Percentiles rank a stretch among this genome's conserved stretches.
These are phyloP conservation scores for Liquidambar formosana DNA, from an alignment of 164 flowering plant species.

Conservation along the genomic window DNA sequence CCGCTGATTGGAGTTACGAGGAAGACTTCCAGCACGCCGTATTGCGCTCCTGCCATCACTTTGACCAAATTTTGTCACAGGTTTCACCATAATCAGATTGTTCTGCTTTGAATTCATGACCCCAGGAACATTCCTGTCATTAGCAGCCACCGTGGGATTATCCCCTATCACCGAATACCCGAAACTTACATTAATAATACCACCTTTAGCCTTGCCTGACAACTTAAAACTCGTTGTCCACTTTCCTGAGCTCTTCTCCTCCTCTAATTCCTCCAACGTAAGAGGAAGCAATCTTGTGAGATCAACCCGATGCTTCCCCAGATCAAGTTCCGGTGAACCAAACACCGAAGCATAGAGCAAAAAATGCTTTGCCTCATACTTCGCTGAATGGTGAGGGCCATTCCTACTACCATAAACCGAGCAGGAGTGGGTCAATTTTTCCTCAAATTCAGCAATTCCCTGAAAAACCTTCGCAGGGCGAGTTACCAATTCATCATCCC, in stretches of 20 bases:
- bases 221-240: conserved; percentile 93
- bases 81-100: conserved; percentile 20
- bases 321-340: conserved; percentile 63
- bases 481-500: conserved; percentile 60
- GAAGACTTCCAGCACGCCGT: conserved; percentile 53
- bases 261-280: conserved; percentile 90
- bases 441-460: conserved; percentile 74
- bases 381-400: conserved; percentile 83
- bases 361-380: conserved; percentile 89
- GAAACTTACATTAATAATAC: conserved; percentile 82
- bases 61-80: conserved; percentile 22
- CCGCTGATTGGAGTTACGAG: conserved; percentile 19
- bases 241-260: conserved; percentile 77
- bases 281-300: conserved; percentile 91
- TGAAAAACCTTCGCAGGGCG: conserved; percentile 47
- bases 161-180: conserved; percentile 63
- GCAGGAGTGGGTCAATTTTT: conserved; percentile 58
- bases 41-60: conserved; percentile 25
- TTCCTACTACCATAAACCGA: conserved; percentile 71
- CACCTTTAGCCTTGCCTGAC: conserved; percentile 81
- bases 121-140: conserved; percentile 23
- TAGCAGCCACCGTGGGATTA: conserved; percentile 18
- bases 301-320: conserved; percentile 91
- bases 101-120: conserved; percentile 30
- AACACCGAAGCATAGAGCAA: conserved; percentile 59